Percentiles rank a stretch among this genome's conserved stretches.
Conservation (phyloP, 2,329 filamentous ascomycete species). For the Aureobasidium sp. region DNA sequence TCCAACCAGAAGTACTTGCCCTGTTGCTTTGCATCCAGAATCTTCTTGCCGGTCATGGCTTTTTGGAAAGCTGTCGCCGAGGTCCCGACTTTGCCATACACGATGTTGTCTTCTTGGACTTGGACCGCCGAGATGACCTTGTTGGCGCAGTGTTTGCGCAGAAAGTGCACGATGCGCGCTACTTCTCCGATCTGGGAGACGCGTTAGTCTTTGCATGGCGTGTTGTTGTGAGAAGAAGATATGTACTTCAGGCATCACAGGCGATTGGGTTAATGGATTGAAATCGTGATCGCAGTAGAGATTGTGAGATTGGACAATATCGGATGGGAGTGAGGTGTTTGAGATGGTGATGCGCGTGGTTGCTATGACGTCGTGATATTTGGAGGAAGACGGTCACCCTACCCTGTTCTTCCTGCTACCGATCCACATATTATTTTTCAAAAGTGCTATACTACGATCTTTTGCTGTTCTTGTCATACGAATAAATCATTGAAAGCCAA, state of each 20-base stretch:
- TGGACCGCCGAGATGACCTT: slow-evolving; percentile 66
- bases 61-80: slow-evolving; percentile 66
- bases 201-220: background rate
- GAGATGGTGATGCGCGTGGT: background rate
- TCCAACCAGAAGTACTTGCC: slow-evolving; percentile 97
- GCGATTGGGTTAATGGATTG: no score
- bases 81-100: slow-evolving; percentile 88
- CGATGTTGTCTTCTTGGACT: slow-evolving; percentile 70
- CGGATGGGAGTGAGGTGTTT: background rate
- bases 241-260: background rate
- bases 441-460: background rate
- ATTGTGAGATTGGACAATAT: background rate
- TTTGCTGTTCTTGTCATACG: no score
- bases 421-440: background rate
- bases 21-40: slow-evolving; percentile 67
- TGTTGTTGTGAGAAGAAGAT: no score
- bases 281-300: background rate
- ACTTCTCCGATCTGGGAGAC: slow-evolving; percentile 49
- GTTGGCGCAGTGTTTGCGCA: slow-evolving; percentile 75
- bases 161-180: slow-evolving; percentile 77
- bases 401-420: background rate
- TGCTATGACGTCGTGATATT: background rate
- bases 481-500: no score
- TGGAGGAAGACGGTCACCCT: background rate
- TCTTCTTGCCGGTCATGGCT: slow-evolving; percentile 67